Conservation (phyloP, 2,329 filamentous ascomycete species). For the Trichoderma breve region DNA sequence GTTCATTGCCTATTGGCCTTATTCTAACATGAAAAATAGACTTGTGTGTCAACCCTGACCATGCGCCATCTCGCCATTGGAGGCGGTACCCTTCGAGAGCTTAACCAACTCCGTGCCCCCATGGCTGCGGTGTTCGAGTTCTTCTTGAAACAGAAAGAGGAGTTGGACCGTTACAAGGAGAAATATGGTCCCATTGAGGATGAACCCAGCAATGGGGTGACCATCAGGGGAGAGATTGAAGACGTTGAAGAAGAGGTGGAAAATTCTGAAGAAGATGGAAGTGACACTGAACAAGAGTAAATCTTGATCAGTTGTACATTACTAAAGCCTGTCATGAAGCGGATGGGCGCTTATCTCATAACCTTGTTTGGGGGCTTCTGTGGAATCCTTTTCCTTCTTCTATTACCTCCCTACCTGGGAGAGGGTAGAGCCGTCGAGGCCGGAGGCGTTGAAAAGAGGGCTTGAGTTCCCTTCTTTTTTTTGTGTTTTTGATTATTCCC, state of each 20-base stretch:
- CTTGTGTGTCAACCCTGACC: slow-evolving; percentile 74
- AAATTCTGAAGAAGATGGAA: slow-evolving; percentile 21
- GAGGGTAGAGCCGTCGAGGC: background rate
- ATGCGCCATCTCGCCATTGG: slow-evolving; percentile 78
- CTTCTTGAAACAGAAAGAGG: slow-evolving; percentile 59
- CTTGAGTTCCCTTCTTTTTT: background rate
- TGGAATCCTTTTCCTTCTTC: background rate
- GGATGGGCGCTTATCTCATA: background rate
- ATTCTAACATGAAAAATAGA: slow-evolving; percentile 46
- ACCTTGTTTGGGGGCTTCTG: background rate
- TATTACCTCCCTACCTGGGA: background rate
- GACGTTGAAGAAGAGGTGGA: background rate
- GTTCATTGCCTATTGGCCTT: background rate
- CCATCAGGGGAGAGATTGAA: slow-evolving; percentile 32
- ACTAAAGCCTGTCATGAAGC: background rate
- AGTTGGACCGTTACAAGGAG: slow-evolving; percentile 61
- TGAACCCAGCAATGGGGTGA: slow-evolving; percentile 25
- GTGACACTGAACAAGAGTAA: slow-evolving; percentile 31
- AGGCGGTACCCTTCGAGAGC: slow-evolving; percentile 56
- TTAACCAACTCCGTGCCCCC: slow-evolving; percentile 73
- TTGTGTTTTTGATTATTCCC: background rate
- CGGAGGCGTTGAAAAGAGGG: background rate
- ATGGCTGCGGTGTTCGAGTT: slow-evolving; percentile 69
- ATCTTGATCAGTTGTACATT: background rate
- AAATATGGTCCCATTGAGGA: slow-evolving; percentile 46